phyloP scores from a whole-genome alignment of 1,284 basidiomycete genomes.

The Melampsora larici-populina region DNA sequence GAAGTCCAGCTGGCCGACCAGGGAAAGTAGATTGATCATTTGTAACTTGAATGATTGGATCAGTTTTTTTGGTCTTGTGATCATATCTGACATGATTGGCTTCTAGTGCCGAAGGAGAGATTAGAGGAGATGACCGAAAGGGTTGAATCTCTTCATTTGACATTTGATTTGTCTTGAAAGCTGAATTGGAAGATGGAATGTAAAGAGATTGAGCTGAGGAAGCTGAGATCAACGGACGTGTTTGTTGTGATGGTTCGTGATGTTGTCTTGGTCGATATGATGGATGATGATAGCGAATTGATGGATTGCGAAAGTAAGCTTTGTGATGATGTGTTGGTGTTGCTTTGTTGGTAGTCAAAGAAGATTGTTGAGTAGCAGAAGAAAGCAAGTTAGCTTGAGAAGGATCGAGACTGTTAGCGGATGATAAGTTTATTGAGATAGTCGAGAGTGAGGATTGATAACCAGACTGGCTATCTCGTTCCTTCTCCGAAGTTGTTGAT shows the following conservation, averaged over 20 bases:
- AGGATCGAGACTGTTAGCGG: no score
- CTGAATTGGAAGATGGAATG: background rate
- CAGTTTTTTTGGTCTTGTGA: background rate
- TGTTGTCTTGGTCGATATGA: background rate
- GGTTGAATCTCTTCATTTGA: background rate
- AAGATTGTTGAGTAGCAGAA: no score
- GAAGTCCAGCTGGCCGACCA: constrained; percentile 32
- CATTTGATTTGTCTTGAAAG: background rate
- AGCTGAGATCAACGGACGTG: background rate
- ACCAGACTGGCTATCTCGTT: no score
- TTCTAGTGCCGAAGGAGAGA: background rate
- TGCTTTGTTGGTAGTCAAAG: no score
- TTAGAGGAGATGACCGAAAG: background rate
- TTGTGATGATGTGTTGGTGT: no score
- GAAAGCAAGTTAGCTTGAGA: no score
- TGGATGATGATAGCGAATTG: background rate
- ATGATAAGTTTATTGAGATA: no score
- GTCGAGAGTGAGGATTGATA: no score
- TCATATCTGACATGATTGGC: background rate
- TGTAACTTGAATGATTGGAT: background rate
- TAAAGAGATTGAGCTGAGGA: background rate
- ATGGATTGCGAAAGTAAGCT: background rate
- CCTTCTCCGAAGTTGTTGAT: no score
- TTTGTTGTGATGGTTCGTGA: background rate
- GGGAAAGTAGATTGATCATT: constrained; percentile 19